Evolutionary conservation across 352 stramenopile genomes (phyloP), one percentile per base, ranked within the genome.

Genomic region (Phytopythium boreale): DNA sequence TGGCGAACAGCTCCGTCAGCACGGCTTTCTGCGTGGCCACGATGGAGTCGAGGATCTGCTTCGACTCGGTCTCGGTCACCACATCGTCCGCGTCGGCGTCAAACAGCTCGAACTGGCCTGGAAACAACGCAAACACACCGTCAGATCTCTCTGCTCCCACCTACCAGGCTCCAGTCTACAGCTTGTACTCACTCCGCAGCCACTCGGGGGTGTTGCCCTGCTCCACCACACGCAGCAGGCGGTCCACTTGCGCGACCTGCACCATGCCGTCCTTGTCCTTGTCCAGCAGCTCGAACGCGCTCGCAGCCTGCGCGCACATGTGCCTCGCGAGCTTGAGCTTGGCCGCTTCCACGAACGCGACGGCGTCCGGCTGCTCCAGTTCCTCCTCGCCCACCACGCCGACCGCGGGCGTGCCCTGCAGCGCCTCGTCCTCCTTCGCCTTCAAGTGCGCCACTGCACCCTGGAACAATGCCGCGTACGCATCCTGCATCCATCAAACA

Each of bases 231-330:
- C 68, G 56, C 47, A 91, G 62, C 53, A 89, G 52, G 17, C 76
- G 64, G 37, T 82, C 64, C 0, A 84, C 75, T 19, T 88, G 71
- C 2, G 72, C 69, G 22, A 79, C 27, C 7, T 65, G 41, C 59
- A 91, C 69, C 50, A 84, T 74, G 17, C 82, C 82, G 59, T 89
- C 80, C 56, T 89, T 82, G 62, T 90, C 76, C 44, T 79, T 80
- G 68, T 90, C 82, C 37, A 92, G 61, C 26, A 80, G 66, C 47
- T 80, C 79, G 53, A 92, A 92, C 56, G 63, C 72, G 22, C 56
- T 46, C 12, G 57, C 69, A 24, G 73, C 63, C 17, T 75, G 72
- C 26, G 64, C 64, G 61, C 70, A 87, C 63, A 90, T 92, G 72
- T 86, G 79, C 36, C 74, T 77, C 15, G 71, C 76, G 26, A 92